phyloP scores from a whole-genome alignment of 2,329 filamentous ascomycete species.

The Chrysosphaeria jannelii region DNA sequence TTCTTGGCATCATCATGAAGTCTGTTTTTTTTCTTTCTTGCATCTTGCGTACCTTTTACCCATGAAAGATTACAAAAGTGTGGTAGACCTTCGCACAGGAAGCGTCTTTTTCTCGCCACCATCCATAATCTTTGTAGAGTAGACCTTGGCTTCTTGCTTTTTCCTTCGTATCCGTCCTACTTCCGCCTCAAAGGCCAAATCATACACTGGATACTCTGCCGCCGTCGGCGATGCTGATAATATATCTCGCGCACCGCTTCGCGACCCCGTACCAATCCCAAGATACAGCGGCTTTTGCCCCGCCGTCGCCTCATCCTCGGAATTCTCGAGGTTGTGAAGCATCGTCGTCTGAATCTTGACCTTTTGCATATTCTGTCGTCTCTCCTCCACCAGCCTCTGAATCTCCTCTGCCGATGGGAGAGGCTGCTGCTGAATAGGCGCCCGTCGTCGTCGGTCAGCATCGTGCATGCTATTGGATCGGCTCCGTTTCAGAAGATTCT shows the following conservation, averaged over 20 bases:
- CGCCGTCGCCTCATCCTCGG: slow-evolving; percentile 29
- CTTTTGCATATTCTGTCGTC: slow-evolving; percentile 12
- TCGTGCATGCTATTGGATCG: slow-evolving; percentile 9
- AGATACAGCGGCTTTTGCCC: slow-evolving; percentile 35
- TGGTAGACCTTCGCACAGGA: too few species aligned
- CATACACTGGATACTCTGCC: slow-evolving; percentile 68
- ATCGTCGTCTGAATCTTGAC: too few species aligned
- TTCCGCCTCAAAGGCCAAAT: slow-evolving; percentile 61
- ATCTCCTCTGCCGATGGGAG: slow-evolving; percentile 13
- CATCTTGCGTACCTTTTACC: too few species aligned
- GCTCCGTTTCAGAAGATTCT: slow-evolving; percentile 44
- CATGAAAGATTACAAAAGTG: too few species aligned
- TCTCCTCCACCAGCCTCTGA: slow-evolving; percentile 16
- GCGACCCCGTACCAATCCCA: slow-evolving; percentile 46
- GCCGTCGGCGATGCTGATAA: slow-evolving; percentile 66
- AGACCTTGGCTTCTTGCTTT: slow-evolving; percentile 12
- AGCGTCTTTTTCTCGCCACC: too few species aligned
- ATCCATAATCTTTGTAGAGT: slow-evolving; percentile 8
- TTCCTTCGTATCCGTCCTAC: slow-evolving; percentile 33
- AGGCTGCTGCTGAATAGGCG: not conserved
- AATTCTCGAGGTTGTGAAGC: too few species aligned
- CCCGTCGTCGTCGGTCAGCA: not conserved
- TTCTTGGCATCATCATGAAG: too few species aligned
- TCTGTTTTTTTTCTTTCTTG: too few species aligned
- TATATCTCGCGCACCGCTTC: too few species aligned